Percentiles rank a stretch among this genome's conserved stretches.
Evolutionary conservation across 805 yeast species (phyloP).

Genomic region (Teunomyces pallodes): DNA sequence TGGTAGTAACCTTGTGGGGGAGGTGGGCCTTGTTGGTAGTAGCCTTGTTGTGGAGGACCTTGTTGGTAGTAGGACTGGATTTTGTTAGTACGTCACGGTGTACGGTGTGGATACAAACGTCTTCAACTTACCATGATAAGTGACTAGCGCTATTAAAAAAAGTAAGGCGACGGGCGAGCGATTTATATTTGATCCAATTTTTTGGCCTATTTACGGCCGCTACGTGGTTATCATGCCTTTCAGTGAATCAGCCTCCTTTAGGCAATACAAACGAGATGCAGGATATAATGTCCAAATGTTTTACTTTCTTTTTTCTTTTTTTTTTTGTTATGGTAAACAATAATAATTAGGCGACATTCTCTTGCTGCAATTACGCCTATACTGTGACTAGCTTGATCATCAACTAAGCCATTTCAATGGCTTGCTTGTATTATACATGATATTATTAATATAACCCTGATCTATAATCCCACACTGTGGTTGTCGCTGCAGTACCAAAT

Average conservation of each 20-base stretch:
- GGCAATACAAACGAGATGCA: neutral
- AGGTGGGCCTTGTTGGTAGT: slow-evolving; percentile 25
- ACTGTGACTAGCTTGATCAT: no score
- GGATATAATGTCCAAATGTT: neutral
- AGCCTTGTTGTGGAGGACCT: slow-evolving; percentile 17
- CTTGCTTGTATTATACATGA: no score
- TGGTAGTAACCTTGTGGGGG: slow-evolving; percentile 26
- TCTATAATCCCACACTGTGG: no score
- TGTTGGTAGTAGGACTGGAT: slow-evolving; percentile 15
- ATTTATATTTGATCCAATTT: slow-evolving; percentile 3
- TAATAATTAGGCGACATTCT: no score
- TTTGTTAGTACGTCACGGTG: slow-evolving; percentile 1
- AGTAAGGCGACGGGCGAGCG: neutral
- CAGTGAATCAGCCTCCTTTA: neutral
- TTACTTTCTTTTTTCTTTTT: no score
- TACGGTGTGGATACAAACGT: neutral
- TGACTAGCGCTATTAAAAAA: neutral
- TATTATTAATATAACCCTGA: no score
- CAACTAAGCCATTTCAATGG: no score
- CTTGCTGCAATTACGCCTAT: no score
- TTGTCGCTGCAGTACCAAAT: neutral
- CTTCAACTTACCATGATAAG: slow-evolving; percentile 1
- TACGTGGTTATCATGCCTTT: neutral
- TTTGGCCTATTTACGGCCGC: neutral
- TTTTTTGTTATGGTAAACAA: no score